These are phyloP conservation scores for Graphium sp. DNA, from an alignment of 2,329 filamentous ascomycete genomes.

Conservation along the genomic window DNA sequence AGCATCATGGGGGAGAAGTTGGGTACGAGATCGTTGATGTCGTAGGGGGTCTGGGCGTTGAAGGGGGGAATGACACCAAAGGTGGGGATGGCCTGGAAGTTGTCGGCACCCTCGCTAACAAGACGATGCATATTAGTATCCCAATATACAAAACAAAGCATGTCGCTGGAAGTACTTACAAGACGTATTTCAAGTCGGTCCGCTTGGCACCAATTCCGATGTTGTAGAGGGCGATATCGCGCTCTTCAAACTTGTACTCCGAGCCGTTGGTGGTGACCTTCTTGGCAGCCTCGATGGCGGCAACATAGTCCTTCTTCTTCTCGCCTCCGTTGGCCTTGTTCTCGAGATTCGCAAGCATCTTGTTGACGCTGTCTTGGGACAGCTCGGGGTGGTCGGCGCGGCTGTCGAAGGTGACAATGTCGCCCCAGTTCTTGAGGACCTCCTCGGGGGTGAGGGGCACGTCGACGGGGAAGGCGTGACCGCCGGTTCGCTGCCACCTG, in stretches of 20 bases:
- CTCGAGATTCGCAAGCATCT: conserved; percentile 64
- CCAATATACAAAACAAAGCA: background rate
- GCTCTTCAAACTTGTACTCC: conserved; percentile 69
- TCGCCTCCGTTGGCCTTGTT: conserved; percentile 56
- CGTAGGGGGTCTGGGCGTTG: conserved; percentile 65
- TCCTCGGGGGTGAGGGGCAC: conserved; percentile 71
- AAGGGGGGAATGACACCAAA: conserved; percentile 95
- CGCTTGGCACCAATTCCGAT: conserved; percentile 85
- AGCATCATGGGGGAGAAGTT: conserved; percentile 99
- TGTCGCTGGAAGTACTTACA: conserved; percentile 29
- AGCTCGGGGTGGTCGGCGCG: conserved; percentile 76
- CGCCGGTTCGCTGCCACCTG: conserved; percentile 84
- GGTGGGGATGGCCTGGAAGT: conserved; percentile 90
- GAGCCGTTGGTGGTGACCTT: conserved; percentile 53
- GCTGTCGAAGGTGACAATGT: conserved; percentile 76
- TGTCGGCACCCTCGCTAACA: conserved; percentile 59
- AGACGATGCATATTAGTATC: conserved; percentile 2
- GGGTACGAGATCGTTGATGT: conserved; percentile 67
- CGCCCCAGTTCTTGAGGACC: conserved; percentile 57
- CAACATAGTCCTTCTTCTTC: conserved; percentile 39
- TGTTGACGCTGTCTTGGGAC: conserved; percentile 59
- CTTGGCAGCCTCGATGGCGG: conserved; percentile 62
- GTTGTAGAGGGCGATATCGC: conserved; percentile 89
- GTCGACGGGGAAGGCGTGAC: conserved; percentile 82
- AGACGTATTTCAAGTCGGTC: conserved; percentile 73